Percentiles rank a stretch among this genome's conserved stretches.
Conservation (phyloP, 2,329 filamentous ascomycete species). For the Penicillium sp. region DNA sequence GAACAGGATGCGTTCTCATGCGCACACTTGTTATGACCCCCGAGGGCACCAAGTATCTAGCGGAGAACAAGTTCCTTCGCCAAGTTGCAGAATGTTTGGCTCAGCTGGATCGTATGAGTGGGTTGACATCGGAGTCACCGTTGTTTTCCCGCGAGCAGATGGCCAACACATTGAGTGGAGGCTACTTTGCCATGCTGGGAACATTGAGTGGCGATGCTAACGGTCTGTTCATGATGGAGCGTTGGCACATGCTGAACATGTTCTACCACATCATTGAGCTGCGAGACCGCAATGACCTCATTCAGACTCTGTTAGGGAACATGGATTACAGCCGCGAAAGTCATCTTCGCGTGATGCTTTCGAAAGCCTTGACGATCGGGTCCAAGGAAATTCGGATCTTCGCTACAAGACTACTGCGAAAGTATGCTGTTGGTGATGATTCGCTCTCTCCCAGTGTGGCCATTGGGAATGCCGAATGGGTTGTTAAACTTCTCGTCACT, state of each 20-base stretch:
- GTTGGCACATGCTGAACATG: slow-evolving; percentile 99
- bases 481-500: slow-evolving; percentile 93
- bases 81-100: slow-evolving; percentile 96
- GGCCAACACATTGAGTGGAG: slow-evolving; percentile 81
- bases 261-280: slow-evolving; percentile 97
- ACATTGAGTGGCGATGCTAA: slow-evolving; percentile 79
- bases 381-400: slow-evolving; percentile 90
- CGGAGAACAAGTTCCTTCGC: slow-evolving; percentile 87
- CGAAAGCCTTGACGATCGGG: slow-evolving; percentile 88
- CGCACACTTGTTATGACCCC: slow-evolving; percentile 80
- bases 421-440: slow-evolving; percentile 71
- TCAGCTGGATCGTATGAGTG: slow-evolving; percentile 84
- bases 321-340: slow-evolving; percentile 90
- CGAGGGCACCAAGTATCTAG: slow-evolving; percentile 81
- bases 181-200: slow-evolving; percentile 92
- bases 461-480: slow-evolving; percentile 82
- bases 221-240: slow-evolving; percentile 85
- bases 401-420: slow-evolving; percentile 81
- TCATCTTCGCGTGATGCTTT: slow-evolving; percentile 87
- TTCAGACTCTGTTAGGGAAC: slow-evolving; percentile 82
- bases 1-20: slow-evolving; percentile 84
- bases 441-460: slow-evolving; percentile 37
- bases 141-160: slow-evolving; percentile 87
- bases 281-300: slow-evolving; percentile 85
- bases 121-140: slow-evolving; percentile 70